Conservation (phyloP, 2,329 filamentous ascomycete genomes). For the Dendryphion nanum region DNA sequence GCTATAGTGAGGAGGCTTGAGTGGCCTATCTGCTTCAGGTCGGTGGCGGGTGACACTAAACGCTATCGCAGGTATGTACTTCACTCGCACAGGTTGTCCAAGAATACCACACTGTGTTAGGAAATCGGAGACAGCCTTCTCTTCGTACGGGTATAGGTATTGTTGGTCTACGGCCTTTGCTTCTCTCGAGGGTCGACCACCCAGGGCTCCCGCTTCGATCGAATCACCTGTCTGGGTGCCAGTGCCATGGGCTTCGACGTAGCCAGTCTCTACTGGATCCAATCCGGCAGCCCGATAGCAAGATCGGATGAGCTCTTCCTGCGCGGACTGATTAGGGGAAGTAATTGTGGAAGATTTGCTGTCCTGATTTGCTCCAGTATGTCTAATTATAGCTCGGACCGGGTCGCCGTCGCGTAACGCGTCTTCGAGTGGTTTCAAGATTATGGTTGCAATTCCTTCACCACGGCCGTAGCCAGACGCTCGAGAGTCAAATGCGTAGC, state of each 20-base stretch:
- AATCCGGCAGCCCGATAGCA: neutral
- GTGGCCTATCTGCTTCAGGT: constrained; percentile 1
- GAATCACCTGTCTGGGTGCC: neutral
- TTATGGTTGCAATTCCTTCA: neutral
- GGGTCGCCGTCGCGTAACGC: neutral
- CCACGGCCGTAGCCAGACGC: neutral
- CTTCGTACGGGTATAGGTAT: constrained; percentile 1
- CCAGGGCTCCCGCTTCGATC: neutral
- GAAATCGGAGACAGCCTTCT: constrained; percentile 2
- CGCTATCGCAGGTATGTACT: constrained; percentile 15
- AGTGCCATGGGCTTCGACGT: constrained; percentile 22
- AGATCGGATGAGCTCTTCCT: neutral
- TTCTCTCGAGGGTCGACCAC: constrained; percentile 3
- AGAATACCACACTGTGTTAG: constrained; percentile 11
- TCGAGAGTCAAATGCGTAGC: neutral
- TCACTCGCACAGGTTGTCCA: constrained; percentile 14
- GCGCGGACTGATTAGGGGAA: neutral
- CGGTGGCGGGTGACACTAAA: constrained; percentile 11
- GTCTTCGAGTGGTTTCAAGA: neutral
- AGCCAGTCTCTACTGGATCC: constrained; percentile 24
- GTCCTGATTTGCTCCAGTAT: neutral
- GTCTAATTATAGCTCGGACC: neutral
- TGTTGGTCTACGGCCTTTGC: constrained; percentile 2
- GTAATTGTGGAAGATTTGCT: neutral
- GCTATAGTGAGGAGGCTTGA: neutral